A percentile compares a stretch with the other conserved stretches of the same genome.
phyloP scores from a whole-genome alignment of 148 eudicot species.

The Gaultheria prostrata region DNA sequence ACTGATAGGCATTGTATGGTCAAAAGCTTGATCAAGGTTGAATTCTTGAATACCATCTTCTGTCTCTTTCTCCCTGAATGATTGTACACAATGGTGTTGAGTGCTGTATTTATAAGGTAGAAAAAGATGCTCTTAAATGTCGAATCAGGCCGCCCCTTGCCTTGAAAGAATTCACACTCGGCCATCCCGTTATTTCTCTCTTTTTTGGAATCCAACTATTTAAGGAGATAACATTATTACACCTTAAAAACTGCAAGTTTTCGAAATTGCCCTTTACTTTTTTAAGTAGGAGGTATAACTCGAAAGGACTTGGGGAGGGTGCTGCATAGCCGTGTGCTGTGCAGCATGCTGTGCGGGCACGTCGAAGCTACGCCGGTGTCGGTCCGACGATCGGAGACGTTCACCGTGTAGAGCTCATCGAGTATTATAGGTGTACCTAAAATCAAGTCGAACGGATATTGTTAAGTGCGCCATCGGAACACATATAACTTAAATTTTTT shows the following conservation, averaged over 20 bases:
- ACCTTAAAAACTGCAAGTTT: not conserved
- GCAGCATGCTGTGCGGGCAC: too few species aligned
- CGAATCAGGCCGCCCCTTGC: too few species aligned
- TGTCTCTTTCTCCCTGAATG: not conserved
- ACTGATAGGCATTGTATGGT: slow-evolving; percentile 29
- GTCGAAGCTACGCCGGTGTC: too few species aligned
- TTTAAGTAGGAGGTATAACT: not conserved
- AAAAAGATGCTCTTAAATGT: not conserved
- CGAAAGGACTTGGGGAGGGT: too few species aligned
- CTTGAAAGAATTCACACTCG: not conserved
- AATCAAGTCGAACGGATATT: too few species aligned
- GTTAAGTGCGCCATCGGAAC: too few species aligned
- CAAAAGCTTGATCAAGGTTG: slow-evolving; percentile 31
- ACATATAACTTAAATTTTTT: too few species aligned
- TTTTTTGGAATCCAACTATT: not conserved
- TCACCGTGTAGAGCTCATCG: too few species aligned
- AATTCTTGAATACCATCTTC: slow-evolving; percentile 15
- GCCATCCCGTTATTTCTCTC: not conserved
- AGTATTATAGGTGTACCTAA: too few species aligned
- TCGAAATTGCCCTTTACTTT: not conserved
- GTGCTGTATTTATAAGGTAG: not conserved
- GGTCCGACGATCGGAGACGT: too few species aligned
- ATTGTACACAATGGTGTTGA: not conserved
- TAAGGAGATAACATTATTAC: not conserved
- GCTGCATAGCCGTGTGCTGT: too few species aligned